These are phyloP conservation scores for Clausena lansium DNA, from an alignment of 345 rosid genomes.

Conservation along the genomic window DNA sequence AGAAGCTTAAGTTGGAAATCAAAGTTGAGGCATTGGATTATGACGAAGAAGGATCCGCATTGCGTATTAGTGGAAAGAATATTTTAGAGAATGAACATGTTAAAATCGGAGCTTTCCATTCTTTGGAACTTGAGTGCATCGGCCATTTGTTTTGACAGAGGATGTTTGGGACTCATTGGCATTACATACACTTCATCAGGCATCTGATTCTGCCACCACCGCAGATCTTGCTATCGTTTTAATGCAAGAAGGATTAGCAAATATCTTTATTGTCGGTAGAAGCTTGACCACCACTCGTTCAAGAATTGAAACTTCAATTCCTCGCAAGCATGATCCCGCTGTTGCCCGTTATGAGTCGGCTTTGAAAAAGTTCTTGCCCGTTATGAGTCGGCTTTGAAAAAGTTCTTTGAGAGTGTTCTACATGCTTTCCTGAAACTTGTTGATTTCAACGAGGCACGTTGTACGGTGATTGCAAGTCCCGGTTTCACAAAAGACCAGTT, in stretches of 20 bases:
- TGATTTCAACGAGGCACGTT: conserved; percentile 75
- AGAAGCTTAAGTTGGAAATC: no score
- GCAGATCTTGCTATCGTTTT: conserved; percentile 87
- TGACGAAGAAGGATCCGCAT: no score
- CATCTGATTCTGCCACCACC: conserved; percentile 75
- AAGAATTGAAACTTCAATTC: conserved; percentile 25
- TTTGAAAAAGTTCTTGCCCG: no score
- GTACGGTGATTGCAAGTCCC: conserved; percentile 95
- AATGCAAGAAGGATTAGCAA: conserved; percentile 96
- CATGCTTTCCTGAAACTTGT: conserved; percentile 88
- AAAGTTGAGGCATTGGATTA: no score
- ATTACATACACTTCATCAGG: conserved; percentile 70
- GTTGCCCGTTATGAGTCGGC: no score
- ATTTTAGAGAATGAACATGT: no score
- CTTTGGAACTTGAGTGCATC: no score
- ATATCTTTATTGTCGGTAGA: conserved; percentile 75
- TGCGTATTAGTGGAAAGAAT: no score
- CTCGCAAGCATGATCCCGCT: conserved; percentile 96
- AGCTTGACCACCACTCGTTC: no score
- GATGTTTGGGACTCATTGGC: conserved; percentile 82
- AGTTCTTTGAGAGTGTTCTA: conserved; percentile 77
- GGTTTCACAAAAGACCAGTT: no score
- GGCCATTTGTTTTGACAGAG: conserved; percentile 84
- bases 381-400: conserved; percentile 82
- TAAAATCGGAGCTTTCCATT: no score